Percentiles rank a stretch among this genome's conserved stretches.
Evolutionary conservation across 441 rosid species (phyloP).

Genomic region (Macaranga tanarius): DNA sequence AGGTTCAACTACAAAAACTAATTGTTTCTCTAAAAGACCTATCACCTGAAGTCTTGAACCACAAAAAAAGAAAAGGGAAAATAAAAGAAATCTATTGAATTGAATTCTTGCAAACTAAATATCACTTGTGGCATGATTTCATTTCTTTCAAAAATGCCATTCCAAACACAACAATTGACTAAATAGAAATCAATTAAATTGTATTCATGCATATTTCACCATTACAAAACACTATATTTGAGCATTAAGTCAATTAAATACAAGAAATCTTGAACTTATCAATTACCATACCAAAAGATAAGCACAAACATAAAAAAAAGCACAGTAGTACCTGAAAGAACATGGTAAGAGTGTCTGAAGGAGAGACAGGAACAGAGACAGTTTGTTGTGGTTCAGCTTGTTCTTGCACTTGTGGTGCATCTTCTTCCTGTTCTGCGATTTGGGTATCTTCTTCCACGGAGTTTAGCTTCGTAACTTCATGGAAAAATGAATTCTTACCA

Average conservation of each 20-base stretch:
- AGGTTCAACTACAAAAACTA: not conserved
- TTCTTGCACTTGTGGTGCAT: constrained; percentile 17
- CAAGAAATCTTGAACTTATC: not conserved
- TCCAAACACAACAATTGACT: too few relatives aligned
- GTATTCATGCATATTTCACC: too few relatives aligned
- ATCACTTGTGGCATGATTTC: too few relatives aligned
- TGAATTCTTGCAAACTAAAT: too few relatives aligned
- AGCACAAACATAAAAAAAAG: not conserved
- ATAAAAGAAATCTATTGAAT: too few relatives aligned
- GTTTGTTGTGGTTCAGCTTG: constrained; percentile 44
- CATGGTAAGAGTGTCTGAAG: constrained; percentile 91
- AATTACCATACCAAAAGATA: not conserved
- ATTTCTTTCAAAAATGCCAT: too few relatives aligned
- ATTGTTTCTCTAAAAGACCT: not conserved
- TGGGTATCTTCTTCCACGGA: constrained; percentile 51
- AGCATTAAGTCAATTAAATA: not conserved
- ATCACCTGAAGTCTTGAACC: not conserved
- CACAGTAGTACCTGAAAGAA: constrained; percentile 56
- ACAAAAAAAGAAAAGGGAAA: not conserved
- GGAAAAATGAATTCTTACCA: constrained; percentile 1
- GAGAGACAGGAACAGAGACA: constrained; percentile 81
- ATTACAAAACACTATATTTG: too few relatives aligned
- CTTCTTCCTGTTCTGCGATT: constrained; percentile 29
- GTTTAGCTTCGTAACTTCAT: constrained; percentile 34
- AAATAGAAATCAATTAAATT: too few relatives aligned